Percentiles rank a stretch among this genome's conserved stretches.
Conservation (phyloP, 2,329 filamentous ascomycete species). For the Keithomyces neogunnii region DNA sequence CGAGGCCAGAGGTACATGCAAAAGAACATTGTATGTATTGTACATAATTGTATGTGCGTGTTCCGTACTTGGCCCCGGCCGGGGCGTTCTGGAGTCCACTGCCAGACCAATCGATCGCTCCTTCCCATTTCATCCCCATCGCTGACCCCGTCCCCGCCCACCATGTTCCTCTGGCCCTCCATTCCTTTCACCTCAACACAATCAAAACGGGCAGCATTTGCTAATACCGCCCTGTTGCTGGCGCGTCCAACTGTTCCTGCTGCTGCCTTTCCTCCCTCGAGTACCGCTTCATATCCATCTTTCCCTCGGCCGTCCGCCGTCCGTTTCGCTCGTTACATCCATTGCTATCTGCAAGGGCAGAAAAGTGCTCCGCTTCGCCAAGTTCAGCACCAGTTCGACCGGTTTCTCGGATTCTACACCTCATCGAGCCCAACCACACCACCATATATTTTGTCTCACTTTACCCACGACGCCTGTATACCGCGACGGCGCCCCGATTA, state of each 20-base stretch:
- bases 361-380: not conserved
- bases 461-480: not conserved
- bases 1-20: too few species aligned
- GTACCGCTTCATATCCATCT: not conserved
- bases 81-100: too few species aligned
- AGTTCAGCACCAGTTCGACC: not conserved
- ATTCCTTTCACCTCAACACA: conserved; percentile 6
- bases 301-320: not conserved
- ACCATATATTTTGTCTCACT: conserved; percentile 3
- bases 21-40: too few species aligned
- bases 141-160: not conserved
- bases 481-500: not conserved
- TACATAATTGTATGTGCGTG: too few species aligned
- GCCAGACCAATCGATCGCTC: not conserved
- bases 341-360: not conserved
- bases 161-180: not conserved
- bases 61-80: too few species aligned
- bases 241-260: not conserved
- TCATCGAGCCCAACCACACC: not conserved
- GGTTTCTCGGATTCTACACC: not conserved
- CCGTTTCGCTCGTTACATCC: not conserved
- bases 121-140: not conserved
- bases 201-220: conserved; percentile 4
- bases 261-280: not conserved
- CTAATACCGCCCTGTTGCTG: not conserved